Base-by-base conservation (phyloP, 176 grass and related monocot genomes). In the Luzula sylvatica region DNA sequence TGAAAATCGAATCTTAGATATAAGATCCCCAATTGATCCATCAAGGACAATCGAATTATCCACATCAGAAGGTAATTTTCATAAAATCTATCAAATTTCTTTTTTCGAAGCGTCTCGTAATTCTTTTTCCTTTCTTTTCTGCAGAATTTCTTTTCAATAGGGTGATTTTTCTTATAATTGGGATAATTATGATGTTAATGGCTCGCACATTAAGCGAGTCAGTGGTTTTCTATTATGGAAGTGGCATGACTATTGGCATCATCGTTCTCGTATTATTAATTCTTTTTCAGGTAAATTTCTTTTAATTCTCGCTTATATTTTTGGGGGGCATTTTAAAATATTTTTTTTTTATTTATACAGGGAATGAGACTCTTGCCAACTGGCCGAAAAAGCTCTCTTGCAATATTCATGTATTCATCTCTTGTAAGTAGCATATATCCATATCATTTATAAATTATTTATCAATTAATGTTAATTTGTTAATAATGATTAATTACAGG, bases 331-430 rank as follows among this genome's bases (percentile, higher is more conserved):
- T 60, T 72, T 32, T 42, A 57, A 56, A 28, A 23, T n/a, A 20
- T 23, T 38, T 65, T 26, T 2, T 83, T 14, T 67, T 49, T 42
- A 45, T 43, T 20, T 21, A 72, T 73, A 50, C 72, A 96, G 90
- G 84, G 90, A 54, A 89, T 89, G 90, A 96, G 72, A 65, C 67
- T 96, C 72, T 55, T 96, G 38, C 81, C 84, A 14, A 96, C 90
- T 12, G 71, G 84, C 48, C 69, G 74, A 76, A 96, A 59, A 47
- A 82, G 84, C 65, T 86, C 90, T 48, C 77, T 96, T 49, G 90
- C 90, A 67, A 77, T 89, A 74, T 70, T 80, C 48, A 54, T 71
- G 4, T 96, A 96, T 67, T 96, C 90, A 32, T 76, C 84, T 51
- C 42, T 74, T 82, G 90, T 96, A 50, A 89, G 90, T 96, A 59